Evolutionary conservation across 1,284 basidiomycete genomes (phyloP), one percentile per base, ranked within the genome.

Genomic region (Austropuccinia psidii): DNA sequence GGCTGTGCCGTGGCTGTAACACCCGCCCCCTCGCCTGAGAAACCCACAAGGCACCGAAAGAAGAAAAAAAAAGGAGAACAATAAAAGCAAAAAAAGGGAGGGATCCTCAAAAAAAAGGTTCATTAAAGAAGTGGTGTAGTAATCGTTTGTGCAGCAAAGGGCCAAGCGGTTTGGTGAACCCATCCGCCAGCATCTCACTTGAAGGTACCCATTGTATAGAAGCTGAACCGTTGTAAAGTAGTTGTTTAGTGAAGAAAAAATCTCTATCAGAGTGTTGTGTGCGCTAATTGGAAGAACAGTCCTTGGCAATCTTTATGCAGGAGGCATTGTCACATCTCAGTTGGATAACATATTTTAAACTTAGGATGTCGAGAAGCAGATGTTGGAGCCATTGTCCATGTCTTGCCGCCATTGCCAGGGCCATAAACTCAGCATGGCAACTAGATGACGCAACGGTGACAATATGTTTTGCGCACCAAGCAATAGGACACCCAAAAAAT

Each of bases 341-440:
- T 2, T 35, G 27, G 4, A 27, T 49, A 29, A 35, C 31, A n/a
- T 29, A 31, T 13, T n/a, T 27, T 52, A n/a, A 27, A 4, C 33
- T 39, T n/a, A 52, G 5, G 17, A 50, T 27, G 24, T 68, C 66
- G 17, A 5, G 41, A 1, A 68, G 33, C 21, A 68, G 43, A 21
- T 68, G 33, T 9, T 27, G 21, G 8, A 68, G 17, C 65, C 65
- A 67, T 2, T 54, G 33, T 2, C 19, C n/a, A 19, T 52, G 19
- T 21, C 65, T 54, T 24, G 52, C 49, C 19, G 29, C 47, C 6
- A 39, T 19, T 11, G 45, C 64, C 15, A 66, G 37, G 5, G 64
- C 64, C 64, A 67, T 67, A n/a, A 54, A 67, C 21, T 67, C 65
- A 13, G 65, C 65, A 39, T 67, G 65, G 27, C 65, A 67, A 0